Evolutionary conservation across 345 rosid genomes (phyloP).

Genomic region (Linum lewisii): DNA sequence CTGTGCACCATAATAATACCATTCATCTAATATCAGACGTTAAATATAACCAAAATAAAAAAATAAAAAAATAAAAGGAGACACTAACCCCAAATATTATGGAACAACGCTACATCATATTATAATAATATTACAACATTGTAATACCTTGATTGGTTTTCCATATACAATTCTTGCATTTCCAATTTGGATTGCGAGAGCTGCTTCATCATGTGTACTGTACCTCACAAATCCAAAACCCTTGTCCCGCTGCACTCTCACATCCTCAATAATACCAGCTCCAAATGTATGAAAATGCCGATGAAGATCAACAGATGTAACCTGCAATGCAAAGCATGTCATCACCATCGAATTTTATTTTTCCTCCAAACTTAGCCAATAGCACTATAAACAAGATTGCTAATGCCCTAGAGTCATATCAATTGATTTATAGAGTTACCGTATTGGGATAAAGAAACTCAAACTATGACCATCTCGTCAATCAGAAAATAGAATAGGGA

Average conservation of each 20-base stretch:
- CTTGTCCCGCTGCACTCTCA: slow-evolving; percentile 86
- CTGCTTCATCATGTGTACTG: slow-evolving; percentile 81
- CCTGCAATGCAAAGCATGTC: slow-evolving; percentile 38
- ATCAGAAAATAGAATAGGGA: too few species aligned
- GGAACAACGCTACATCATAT: too few species aligned
- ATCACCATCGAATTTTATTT: too few species aligned
- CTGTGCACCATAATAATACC: slow-evolving; percentile 18
- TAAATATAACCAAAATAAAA: neutral
- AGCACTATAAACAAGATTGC: too few species aligned
- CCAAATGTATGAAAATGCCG: slow-evolving; percentile 83
- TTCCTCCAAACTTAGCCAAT: too few species aligned
- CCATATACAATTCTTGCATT: slow-evolving; percentile 62
- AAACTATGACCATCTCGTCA: too few species aligned
- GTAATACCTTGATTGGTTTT: slow-evolving; percentile 74
- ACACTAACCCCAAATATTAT: slow-evolving; percentile 1
- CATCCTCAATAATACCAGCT: slow-evolving; percentile 92
- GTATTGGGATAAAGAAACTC: too few species aligned
- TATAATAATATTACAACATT: too few species aligned
- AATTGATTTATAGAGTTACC: too few species aligned
- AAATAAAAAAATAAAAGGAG: too few species aligned
- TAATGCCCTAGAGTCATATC: too few species aligned
- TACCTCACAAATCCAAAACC: slow-evolving; percentile 97
- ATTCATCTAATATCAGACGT: too few species aligned
- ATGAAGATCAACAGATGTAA: slow-evolving; percentile 79
- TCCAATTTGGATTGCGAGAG: slow-evolving; percentile 86